Conservation (phyloP, 805 yeast genomes). For the Myxozyma udenii region DNA sequence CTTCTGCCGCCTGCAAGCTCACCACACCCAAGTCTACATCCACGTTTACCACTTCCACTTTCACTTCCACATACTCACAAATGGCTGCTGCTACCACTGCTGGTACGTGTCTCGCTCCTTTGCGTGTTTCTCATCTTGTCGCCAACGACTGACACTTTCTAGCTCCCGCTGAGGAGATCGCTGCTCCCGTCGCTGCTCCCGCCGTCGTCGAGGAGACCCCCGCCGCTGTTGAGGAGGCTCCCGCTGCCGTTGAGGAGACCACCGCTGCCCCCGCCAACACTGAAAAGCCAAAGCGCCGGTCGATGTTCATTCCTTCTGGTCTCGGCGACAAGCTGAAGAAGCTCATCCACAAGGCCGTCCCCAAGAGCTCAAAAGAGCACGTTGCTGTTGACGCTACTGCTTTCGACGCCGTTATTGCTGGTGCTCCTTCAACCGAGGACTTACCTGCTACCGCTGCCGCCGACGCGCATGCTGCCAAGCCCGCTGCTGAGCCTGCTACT, state of each 20-base stretch:
- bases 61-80: not conserved
- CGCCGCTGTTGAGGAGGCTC: not conserved
- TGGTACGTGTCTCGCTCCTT: not conserved
- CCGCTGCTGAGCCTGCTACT: slow-evolving; percentile 9
- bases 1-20: not conserved
- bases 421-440: slow-evolving; percentile 9
- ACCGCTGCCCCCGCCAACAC: slow-evolving; percentile 13
- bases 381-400: slow-evolving; percentile 6
- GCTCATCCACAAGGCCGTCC: slow-evolving; percentile 18
- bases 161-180: slow-evolving; percentile 8
- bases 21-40: not conserved
- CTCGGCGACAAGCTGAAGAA: slow-evolving; percentile 25
- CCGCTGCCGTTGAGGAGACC: slow-evolving; percentile 10
- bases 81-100: not conserved
- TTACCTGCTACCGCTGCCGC: slow-evolving; percentile 11
- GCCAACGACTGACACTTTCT: not conserved
- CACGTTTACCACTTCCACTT: not conserved
- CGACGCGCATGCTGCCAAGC: slow-evolving; percentile 7
- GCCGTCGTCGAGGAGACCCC: slow-evolving; percentile 3
- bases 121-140: not conserved
- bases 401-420: slow-evolving; percentile 1
- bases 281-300: slow-evolving; percentile 18
- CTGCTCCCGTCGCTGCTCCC: slow-evolving; percentile 6
- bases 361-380: slow-evolving; percentile 8
- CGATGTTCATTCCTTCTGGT: slow-evolving; percentile 24